Evolutionary conservation across 495 filamentous ascomycete genomes (phyloP).

Genomic region (Platismatia glauca): DNA sequence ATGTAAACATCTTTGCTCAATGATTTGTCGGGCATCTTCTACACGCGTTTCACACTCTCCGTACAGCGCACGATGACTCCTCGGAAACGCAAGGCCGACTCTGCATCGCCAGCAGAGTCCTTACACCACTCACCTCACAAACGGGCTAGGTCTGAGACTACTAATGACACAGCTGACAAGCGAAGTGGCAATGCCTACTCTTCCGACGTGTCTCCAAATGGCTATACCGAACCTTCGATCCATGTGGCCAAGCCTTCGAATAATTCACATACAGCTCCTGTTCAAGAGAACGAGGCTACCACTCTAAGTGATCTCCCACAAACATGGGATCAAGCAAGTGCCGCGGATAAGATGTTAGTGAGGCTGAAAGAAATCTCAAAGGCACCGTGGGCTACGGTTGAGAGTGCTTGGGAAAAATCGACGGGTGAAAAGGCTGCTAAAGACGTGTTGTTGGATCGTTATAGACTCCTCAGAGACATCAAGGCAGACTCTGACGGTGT

Average conservation of each 20-base stretch:
- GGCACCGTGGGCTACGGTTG: background rate
- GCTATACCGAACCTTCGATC: background rate
- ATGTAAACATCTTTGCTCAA: too few species aligned
- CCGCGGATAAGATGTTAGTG: background rate
- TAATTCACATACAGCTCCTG: background rate
- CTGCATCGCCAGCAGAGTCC: background rate
- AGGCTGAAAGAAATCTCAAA: background rate
- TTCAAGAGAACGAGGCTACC: background rate
- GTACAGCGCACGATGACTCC: background rate
- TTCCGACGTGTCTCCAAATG: background rate
- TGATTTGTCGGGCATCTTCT: too few species aligned
- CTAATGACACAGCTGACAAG: background rate
- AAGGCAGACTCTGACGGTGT: background rate
- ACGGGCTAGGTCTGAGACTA: background rate
- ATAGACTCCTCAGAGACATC: background rate
- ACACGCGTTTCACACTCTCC: background rate
- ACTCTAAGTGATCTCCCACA: background rate
- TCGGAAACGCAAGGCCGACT: background rate
- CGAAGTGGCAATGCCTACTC: background rate
- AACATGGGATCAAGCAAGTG: background rate
- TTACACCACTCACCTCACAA: background rate
- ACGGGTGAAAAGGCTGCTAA: background rate
- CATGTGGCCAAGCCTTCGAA: background rate
- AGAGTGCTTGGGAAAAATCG: background rate
- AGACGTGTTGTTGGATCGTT: background rate